These are phyloP conservation scores for Proliferodiscus dingleyae DNA, from an alignment of 2,329 filamentous ascomycete genomes.

Conservation along the genomic window DNA sequence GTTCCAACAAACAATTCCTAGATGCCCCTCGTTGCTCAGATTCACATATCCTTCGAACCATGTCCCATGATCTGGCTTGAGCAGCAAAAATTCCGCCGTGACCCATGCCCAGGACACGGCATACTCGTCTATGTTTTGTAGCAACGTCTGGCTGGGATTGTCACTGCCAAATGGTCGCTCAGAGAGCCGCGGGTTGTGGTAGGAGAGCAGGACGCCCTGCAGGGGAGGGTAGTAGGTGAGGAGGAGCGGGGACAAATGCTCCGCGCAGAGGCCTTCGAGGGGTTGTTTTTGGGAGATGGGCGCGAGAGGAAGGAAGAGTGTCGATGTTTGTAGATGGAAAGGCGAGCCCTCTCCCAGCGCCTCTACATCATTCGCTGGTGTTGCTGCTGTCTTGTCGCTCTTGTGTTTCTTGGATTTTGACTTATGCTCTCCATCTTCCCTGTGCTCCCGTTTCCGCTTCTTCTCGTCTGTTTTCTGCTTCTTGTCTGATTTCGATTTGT, in stretches of 20 bases:
- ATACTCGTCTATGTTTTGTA: conserved; percentile 68
- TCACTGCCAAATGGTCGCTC: conserved; percentile 49
- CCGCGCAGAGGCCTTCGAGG: conserved; percentile 64
- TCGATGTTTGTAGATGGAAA: conserved; percentile 74
- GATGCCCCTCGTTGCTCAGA: conserved; percentile 80
- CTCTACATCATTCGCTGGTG: conserved; percentile 17
- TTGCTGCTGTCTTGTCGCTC: conserved; percentile 37
- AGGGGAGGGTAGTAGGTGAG: conserved; percentile 72
- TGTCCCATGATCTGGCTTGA: conserved; percentile 68
- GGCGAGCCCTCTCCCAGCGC: conserved; percentile 46
- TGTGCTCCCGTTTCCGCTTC: conserved; percentile 35
- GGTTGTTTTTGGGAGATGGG: conserved; percentile 66
- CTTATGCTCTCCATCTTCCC: conserved; percentile 37
- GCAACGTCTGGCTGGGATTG: conserved; percentile 41
- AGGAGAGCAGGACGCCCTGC: conserved; percentile 69
- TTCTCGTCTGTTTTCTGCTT: conserved; percentile 37
- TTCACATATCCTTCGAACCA: conserved; percentile 78
- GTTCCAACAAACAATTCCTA: conserved; percentile 85
- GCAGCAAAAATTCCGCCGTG: conserved; percentile 80
- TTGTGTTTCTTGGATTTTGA: conserved; percentile 42
- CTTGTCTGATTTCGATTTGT: conserved; percentile 30
- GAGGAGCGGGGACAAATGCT: conserved; percentile 69
- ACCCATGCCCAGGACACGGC: conserved; percentile 84
- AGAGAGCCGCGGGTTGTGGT: conserved; percentile 63
- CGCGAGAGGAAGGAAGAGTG: conserved; percentile 72